phyloP scores from a whole-genome alignment of 2,329 filamentous ascomycete species.

The Aspergillus caelatus region DNA sequence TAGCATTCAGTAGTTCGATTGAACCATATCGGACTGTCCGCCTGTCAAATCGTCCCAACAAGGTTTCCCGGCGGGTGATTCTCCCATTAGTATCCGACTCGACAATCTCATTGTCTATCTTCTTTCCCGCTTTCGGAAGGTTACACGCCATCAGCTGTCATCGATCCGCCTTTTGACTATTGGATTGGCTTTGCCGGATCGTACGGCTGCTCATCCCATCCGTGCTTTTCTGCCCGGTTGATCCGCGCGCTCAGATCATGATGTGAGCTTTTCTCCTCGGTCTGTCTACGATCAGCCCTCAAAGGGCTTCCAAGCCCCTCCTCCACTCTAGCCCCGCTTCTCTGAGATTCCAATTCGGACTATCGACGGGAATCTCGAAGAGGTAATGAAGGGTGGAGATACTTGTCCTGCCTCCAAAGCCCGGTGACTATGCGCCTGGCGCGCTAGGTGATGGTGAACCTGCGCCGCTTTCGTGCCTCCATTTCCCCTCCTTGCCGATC shows the following conservation, averaged over 20 bases:
- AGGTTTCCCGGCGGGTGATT: background rate
- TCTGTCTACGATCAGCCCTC: background rate
- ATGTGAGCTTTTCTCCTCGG: too few species aligned
- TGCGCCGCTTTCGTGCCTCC: background rate
- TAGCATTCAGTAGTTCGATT: background rate
- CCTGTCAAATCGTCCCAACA: slow-evolving; percentile 2
- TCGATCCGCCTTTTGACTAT: background rate
- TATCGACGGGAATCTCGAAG: background rate
- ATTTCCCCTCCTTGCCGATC: background rate
- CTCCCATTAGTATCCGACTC: background rate
- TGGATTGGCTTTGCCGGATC: slow-evolving; percentile 2
- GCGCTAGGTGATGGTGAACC: background rate
- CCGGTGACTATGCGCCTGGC: background rate
- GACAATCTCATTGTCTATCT: slow-evolving; percentile 5
- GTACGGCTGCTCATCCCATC: background rate
- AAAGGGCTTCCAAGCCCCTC: background rate
- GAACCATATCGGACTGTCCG: slow-evolving; percentile 3
- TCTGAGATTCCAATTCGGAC: background rate
- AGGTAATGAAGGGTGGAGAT: background rate
- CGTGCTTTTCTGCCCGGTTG: background rate
- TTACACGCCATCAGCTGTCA: slow-evolving; percentile 16
- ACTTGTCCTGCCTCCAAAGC: background rate
- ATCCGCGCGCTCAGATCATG: background rate
- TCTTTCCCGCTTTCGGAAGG: slow-evolving; percentile 9
- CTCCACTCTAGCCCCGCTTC: background rate